These are phyloP conservation scores for Asterophora parasitica DNA, from an alignment of 768 basidiomycete genomes.

Conservation along the genomic window DNA sequence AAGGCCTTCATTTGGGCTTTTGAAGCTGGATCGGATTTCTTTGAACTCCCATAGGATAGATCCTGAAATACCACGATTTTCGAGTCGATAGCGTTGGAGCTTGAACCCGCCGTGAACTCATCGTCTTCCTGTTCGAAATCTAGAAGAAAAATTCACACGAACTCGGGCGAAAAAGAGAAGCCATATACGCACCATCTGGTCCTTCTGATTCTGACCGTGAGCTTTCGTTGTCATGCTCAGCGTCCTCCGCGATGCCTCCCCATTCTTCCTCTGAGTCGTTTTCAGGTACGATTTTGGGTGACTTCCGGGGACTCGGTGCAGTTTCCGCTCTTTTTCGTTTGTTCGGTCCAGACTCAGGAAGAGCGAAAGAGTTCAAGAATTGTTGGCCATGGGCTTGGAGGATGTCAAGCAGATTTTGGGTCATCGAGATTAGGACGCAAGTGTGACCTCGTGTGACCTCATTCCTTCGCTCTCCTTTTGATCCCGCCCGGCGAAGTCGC, in stretches of 20 bases:
- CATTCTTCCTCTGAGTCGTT: slow-evolving; percentile 34
- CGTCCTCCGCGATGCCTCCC: slow-evolving; percentile 28
- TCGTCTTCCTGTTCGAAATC: slow-evolving; percentile 44
- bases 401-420: slow-evolving; percentile 34
- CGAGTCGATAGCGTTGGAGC: slow-evolving; percentile 22
- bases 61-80: slow-evolving; percentile 59
- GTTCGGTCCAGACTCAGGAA: slow-evolving; percentile 14
- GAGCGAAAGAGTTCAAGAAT: slow-evolving; percentile 40
- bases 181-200: slow-evolving; percentile 11
- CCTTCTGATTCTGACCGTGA: slow-evolving; percentile 14
- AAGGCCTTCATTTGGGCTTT: slow-evolving; percentile 60
- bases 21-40: slow-evolving; percentile 17
- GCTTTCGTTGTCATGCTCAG: not conserved
- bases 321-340: slow-evolving; percentile 22
- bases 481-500: not conserved
- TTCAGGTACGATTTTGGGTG: slow-evolving; percentile 9
- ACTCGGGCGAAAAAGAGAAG: not conserved
- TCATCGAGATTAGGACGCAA: slow-evolving; percentile 6
- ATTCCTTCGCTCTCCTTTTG: not conserved
- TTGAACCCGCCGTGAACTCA: slow-evolving; percentile 31
- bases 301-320: slow-evolving; percentile 11
- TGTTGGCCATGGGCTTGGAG: slow-evolving; percentile 43
- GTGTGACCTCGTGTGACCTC: slow-evolving; percentile 5
- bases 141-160: slow-evolving; percentile 7
- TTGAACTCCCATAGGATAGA: not conserved